Evolutionary conservation across 805 yeast genomes (phyloP).

Genomic region (Debaryomyces tyrocola): DNA sequence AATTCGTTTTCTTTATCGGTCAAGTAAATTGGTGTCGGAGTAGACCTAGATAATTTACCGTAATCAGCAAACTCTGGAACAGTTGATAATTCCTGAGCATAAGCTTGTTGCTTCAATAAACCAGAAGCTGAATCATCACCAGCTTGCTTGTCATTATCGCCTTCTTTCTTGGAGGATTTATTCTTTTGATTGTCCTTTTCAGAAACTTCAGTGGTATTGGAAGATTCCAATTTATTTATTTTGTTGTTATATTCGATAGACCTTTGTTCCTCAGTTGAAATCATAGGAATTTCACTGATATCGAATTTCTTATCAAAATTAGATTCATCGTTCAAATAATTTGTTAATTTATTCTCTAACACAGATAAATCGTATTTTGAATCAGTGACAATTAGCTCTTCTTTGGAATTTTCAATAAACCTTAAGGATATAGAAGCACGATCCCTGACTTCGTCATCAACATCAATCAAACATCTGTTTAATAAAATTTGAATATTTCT

Average conservation of each 20-base stretch:
- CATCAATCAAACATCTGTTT: slow-evolving; percentile 80
- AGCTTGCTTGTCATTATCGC: slow-evolving; percentile 10
- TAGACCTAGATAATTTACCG: slow-evolving; percentile 75
- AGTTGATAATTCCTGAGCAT: slow-evolving; percentile 64
- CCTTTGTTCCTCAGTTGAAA: slow-evolving; percentile 67
- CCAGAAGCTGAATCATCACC: slow-evolving; percentile 22
- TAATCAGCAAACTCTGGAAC: slow-evolving; percentile 72
- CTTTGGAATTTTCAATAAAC: slow-evolving; percentile 45
- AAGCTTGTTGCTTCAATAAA: slow-evolving; percentile 57
- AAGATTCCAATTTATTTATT: slow-evolving; percentile 35
- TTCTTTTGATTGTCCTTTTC: slow-evolving; percentile 13
- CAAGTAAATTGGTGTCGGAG: slow-evolving; percentile 57
- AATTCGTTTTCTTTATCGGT: slow-evolving; percentile 94
- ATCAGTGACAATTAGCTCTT: slow-evolving; percentile 61
- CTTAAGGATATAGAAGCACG: slow-evolving; percentile 86
- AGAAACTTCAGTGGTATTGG: slow-evolving; percentile 13
- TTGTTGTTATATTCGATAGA: slow-evolving; percentile 62
- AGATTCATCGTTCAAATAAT: slow-evolving; percentile 60
- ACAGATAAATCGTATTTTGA: slow-evolving; percentile 70
- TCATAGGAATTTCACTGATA: slow-evolving; percentile 61
- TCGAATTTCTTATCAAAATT: slow-evolving; percentile 65
- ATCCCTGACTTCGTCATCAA: slow-evolving; percentile 96
- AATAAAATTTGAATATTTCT: slow-evolving; percentile 74
- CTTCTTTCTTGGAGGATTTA: slow-evolving; percentile 19
- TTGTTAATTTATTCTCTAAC: slow-evolving; percentile 74